Evolutionary conservation across 768 basidiomycete genomes (phyloP).

Genomic region (Boletus insuetus): DNA sequence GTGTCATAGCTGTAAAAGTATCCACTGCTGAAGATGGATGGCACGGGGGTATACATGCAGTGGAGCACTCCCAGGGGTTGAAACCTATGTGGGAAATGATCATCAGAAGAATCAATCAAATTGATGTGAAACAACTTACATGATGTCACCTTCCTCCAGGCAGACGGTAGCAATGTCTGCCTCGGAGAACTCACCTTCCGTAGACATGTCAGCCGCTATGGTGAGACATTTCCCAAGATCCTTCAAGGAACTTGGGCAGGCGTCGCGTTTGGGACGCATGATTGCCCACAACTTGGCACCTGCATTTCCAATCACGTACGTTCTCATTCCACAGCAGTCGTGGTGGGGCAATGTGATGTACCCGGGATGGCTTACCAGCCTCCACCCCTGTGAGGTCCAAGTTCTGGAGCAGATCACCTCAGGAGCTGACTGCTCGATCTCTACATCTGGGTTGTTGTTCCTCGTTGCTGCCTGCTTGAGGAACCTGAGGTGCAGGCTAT

Average conservation of each 20-base stretch:
- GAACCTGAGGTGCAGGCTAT: neutral
- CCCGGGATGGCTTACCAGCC: neutral
- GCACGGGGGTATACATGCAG: neutral
- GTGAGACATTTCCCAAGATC: too few species aligned
- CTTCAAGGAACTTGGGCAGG: too few species aligned
- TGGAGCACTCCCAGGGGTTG: neutral
- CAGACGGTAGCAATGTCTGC: too few species aligned
- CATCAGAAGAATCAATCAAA: too few species aligned
- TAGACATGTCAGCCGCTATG: too few species aligned
- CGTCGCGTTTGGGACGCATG: neutral
- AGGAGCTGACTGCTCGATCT: neutral
- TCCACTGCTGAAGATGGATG: neutral
- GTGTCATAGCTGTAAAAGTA: constrained; percentile 7
- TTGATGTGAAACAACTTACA: too few species aligned
- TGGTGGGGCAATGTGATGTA: neutral
- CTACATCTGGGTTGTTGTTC: neutral
- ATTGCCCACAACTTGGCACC: constrained; percentile 4
- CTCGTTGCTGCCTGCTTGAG: neutral
- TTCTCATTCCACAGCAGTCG: constrained; percentile 2
- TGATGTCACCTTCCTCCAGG: too few species aligned
- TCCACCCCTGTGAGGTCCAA: constrained; percentile 1
- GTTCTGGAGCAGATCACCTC: neutral
- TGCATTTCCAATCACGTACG: neutral
- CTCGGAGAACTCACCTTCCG: too few species aligned
- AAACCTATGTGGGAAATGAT: neutral